phyloP scores from a whole-genome alignment of 106 monocot species.

The Dendrobium officinale region DNA sequence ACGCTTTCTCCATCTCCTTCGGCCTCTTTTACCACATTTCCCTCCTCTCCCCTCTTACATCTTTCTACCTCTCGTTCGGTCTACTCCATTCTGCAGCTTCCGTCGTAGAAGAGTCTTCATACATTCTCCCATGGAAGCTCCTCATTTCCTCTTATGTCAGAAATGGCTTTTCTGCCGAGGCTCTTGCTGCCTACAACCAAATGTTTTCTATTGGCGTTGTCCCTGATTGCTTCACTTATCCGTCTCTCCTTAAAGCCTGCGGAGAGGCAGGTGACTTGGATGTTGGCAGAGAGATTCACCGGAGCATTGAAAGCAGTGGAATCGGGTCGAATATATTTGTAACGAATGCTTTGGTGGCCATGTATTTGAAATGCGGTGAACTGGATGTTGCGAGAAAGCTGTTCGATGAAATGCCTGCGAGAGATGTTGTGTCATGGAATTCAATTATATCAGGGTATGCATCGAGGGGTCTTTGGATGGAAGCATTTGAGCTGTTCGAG shows the following conservation, averaged over 20 bases:
- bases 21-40: slow-evolving; percentile 27
- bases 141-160: slow-evolving; percentile 45
- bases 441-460: slow-evolving; percentile 60
- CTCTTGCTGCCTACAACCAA: slow-evolving; percentile 21
- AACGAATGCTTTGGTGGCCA: slow-evolving; percentile 49
- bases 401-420: slow-evolving; percentile 68
- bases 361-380: slow-evolving; percentile 60
- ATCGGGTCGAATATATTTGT: slow-evolving; percentile 41
- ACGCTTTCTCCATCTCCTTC: slow-evolving; percentile 43
- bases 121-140: slow-evolving; percentile 47
- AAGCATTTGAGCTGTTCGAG: slow-evolving; percentile 39
- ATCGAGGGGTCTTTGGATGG: slow-evolving; percentile 29
- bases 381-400: slow-evolving; percentile 39
- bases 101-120: slow-evolving; percentile 15
- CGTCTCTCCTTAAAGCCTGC: slow-evolving; percentile 65
- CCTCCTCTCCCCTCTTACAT: slow-evolving; percentile 28
- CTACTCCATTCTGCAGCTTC: slow-evolving; percentile 29
- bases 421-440: slow-evolving; percentile 76
- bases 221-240: slow-evolving; percentile 55
- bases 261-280: slow-evolving; percentile 37
- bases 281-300: slow-evolving; percentile 42
- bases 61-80: slow-evolving; percentile 41
- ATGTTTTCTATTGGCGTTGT: slow-evolving; percentile 37
- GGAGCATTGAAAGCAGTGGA: slow-evolving; percentile 11
- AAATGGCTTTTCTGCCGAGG: slow-evolving; percentile 20